Conservation (phyloP, 805 yeast genomes). For the Yarrowia bubula region DNA sequence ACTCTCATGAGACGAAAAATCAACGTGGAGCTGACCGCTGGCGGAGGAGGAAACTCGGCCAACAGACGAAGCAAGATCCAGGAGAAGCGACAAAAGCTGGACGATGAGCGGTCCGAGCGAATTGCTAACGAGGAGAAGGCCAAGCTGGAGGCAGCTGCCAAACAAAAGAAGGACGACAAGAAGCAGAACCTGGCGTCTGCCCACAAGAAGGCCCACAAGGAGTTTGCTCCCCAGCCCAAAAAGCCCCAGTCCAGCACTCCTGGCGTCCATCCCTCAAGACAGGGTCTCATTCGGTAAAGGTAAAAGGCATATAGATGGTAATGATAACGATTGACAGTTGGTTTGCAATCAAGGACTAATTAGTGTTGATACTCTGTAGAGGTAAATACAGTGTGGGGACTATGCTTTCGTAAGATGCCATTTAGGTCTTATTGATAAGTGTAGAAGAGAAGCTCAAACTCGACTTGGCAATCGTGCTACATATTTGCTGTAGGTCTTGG, state of each 20-base stretch:
- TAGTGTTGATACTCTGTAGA: too few relatives aligned
- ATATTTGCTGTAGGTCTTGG: too few relatives aligned
- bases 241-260: neutral
- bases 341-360: too few relatives aligned
- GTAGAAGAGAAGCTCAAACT: too few relatives aligned
- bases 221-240: conserved; percentile 14
- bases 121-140: conserved; percentile 48
- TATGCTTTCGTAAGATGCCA: too few relatives aligned
- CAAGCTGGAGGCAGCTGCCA: conserved; percentile 24
- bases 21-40: conserved; percentile 94
- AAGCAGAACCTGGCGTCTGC: conserved; percentile 15
- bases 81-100: conserved; percentile 72
- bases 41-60: conserved; percentile 93
- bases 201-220: conserved; percentile 24
- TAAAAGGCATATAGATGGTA: conserved; percentile 1
- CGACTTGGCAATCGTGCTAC: too few relatives aligned
- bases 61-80: conserved; percentile 60
- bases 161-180: conserved; percentile 28
- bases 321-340: neutral
- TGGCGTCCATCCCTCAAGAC: conserved; percentile 63
- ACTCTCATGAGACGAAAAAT: conserved; percentile 68
- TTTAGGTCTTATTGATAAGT: too few relatives aligned
- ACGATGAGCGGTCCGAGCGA: conserved; percentile 64
- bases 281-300: conserved; percentile 45
- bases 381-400: too few relatives aligned